Evolutionary conservation across 2,329 filamentous ascomycete species (phyloP).

Genomic region (Cryphonectria naterciae): DNA sequence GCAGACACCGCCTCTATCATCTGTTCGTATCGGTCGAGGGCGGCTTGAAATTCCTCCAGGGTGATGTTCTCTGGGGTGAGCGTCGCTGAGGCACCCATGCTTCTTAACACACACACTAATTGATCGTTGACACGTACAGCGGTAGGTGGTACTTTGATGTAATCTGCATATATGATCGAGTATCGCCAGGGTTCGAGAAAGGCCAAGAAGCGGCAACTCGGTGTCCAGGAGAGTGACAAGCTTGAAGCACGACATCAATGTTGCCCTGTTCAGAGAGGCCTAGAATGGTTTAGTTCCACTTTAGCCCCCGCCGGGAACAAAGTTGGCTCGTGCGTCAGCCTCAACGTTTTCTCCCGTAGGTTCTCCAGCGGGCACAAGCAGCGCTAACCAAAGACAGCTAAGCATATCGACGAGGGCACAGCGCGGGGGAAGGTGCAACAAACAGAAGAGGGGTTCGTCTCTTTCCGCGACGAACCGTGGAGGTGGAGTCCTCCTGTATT

Average conservation of each 20-base stretch:
- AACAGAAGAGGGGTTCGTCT: not conserved
- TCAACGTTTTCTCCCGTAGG: not conserved
- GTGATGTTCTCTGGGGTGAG: conserved; percentile 37
- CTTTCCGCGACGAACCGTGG: not conserved
- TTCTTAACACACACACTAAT: not conserved
- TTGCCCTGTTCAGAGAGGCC: not conserved
- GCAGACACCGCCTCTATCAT: conserved; percentile 46
- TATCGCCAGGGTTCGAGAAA: not conserved
- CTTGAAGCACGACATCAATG: not conserved
- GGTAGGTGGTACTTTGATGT: not conserved
- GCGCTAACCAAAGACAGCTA: not conserved
- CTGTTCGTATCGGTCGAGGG: conserved; percentile 34
- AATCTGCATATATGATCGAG: not conserved
- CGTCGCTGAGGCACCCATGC: conserved; percentile 29
- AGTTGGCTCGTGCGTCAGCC: not conserved
- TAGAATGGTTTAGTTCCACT: not conserved
- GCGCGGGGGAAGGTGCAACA: not conserved
- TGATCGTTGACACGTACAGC: no score
- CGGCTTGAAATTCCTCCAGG: conserved; percentile 33
- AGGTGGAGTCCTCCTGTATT: no score
- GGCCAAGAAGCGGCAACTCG: not conserved
- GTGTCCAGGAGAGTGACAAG: not conserved
- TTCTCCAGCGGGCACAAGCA: not conserved
- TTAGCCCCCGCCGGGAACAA: not conserved
- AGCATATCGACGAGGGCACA: not conserved